Base-by-base conservation (phyloP, 1,284 basidiomycete genomes). In the Lentinula novae-zelandiae region DNA sequence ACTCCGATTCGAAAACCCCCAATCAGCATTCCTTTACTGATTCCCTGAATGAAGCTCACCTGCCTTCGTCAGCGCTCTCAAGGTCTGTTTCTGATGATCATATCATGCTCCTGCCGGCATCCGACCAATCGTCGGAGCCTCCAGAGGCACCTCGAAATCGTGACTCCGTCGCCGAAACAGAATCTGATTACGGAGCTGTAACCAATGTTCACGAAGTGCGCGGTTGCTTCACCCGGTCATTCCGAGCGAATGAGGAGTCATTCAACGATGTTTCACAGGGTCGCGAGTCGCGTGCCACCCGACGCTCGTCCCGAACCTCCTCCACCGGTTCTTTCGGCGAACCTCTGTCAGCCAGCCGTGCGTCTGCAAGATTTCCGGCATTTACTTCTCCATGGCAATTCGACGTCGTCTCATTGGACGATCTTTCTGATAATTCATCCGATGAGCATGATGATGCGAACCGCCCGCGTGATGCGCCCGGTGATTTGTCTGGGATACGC, bases 361-460 rank as follows among this genome's bases (percentile, higher is more conserved):
- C 60, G 20, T 64, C 69, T 60, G 57, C 67, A 22, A 63, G 60
- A 44, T 70, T 68, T 53, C 66, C 66, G 50, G 69, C 68, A 57
- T 71, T 70, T 53, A 72, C 69, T 53, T 68, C 78, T 3, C 78
- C 78, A 15, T 86, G 82, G 82, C 76, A 74, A 62, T 82, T 89
- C 55, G 87, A 91, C 62, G 79, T 88, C 51, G 86, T 86, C 36
- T 89, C 88, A 2, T 85, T 91, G 54, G 89, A 91, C 66, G 88
- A 90, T 46, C 70, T 90, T 27, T 90, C 89, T 2, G 89, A 92
- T 68, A 79, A 83, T 5, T 89, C 88, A 6, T 89, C 86, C 1
- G 80, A 81, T 39, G 73, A 56, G 15, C 49, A 15, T 36, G 27
- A 12, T n/a, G 6, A 3, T 20, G 3, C 34, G 17, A 33, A 5